A percentile compares a stretch with the other conserved stretches of the same genome.
phyloP scores from a whole-genome alignment of 208 protist genomes.

The Trypanosoma congolense region DNA sequence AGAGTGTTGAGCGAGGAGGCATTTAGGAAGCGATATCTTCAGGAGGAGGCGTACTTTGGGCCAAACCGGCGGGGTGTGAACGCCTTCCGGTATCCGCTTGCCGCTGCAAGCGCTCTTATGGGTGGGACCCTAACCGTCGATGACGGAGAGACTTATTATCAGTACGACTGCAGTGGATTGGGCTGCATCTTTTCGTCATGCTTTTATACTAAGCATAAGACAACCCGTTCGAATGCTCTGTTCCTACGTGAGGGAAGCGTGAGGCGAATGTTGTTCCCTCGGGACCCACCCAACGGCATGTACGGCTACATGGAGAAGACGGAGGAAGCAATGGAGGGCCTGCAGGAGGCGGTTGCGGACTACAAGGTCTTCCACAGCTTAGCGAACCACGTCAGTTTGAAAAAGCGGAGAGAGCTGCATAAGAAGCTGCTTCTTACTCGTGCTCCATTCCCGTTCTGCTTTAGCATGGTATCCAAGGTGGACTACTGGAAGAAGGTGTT shows the following conservation, averaged over 20 bases:
- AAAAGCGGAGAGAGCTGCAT: not conserved
- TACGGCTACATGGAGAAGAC: constrained; percentile 48
- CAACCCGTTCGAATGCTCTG: constrained; percentile 34
- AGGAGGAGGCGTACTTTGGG: constrained; percentile 47
- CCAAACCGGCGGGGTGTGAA: not conserved
- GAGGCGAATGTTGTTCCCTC: constrained; percentile 59
- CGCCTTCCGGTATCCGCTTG: constrained; percentile 2
- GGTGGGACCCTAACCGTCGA: not conserved
- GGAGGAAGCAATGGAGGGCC: constrained; percentile 46
- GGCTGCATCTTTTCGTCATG: constrained; percentile 64
- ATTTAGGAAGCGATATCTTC: constrained; percentile 41
- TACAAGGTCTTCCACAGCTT: constrained; percentile 35
- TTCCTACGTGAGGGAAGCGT: constrained; percentile 53
- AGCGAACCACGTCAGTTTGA: not conserved
- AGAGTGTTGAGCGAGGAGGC: constrained; percentile 25
- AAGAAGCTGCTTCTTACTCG: constrained; percentile 15
- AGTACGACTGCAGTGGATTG: constrained; percentile 39
- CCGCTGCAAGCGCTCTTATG: not conserved
- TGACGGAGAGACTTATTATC: constrained; percentile 15
- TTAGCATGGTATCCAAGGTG: constrained; percentile 41
- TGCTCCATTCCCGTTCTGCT: constrained; percentile 33
- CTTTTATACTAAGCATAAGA: constrained; percentile 41
- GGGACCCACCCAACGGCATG: constrained; percentile 44
- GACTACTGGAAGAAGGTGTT: constrained; percentile 44
- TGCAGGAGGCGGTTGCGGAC: constrained; percentile 72